These are phyloP conservation scores for Pseudozyma tsukubaensis DNA, from an alignment of 1,284 basidiomycete species.

Conservation along the genomic window DNA sequence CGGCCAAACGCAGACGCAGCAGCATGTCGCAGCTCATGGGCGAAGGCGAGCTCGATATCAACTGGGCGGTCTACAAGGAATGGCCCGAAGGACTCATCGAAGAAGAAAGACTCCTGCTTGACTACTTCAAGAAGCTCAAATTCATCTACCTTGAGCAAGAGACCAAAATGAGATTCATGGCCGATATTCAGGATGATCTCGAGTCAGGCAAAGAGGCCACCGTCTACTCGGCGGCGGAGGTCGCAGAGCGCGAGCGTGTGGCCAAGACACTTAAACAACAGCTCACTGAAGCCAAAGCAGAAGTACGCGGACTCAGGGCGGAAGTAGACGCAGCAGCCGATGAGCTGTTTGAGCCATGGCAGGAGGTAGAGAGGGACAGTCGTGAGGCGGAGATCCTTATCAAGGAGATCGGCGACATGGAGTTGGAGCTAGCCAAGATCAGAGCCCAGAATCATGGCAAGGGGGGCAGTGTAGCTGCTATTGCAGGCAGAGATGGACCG, in stretches of 20 bases:
- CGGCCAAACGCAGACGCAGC: conserved; percentile 47
- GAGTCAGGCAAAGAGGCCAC: conserved; percentile 62
- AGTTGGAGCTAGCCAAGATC: conserved; percentile 60
- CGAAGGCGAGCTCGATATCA: conserved; percentile 56
- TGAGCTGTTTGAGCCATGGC: conserved; percentile 49
- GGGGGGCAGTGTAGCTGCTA: conserved; percentile 42
- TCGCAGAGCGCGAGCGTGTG: conserved; percentile 53
- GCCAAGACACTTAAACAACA: conserved; percentile 59
- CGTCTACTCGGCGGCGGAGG: conserved; percentile 59
- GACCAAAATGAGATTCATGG: conserved; percentile 64
- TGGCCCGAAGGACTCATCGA: conserved; percentile 56
- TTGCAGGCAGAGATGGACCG: conserved; percentile 51
- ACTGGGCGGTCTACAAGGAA: conserved; percentile 61
- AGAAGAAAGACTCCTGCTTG: conserved; percentile 57
- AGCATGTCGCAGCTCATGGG: conserved; percentile 46
- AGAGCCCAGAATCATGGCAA: conserved; percentile 52
- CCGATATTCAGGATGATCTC: conserved; percentile 60
- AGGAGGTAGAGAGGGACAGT: conserved; percentile 38
- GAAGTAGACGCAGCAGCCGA: conserved; percentile 56
- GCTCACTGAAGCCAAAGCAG: conserved; percentile 58
- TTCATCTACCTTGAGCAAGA: conserved; percentile 65
- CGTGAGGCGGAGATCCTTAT: conserved; percentile 52
- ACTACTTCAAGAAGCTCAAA: conserved; percentile 65
- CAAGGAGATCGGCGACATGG: conserved; percentile 60
- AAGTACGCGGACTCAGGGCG: conserved; percentile 50